Evolutionary conservation across 352 stramenopile species (phyloP), one percentile per base, ranked within the genome.

Genomic region (Pythium pectinolyticum): DNA sequence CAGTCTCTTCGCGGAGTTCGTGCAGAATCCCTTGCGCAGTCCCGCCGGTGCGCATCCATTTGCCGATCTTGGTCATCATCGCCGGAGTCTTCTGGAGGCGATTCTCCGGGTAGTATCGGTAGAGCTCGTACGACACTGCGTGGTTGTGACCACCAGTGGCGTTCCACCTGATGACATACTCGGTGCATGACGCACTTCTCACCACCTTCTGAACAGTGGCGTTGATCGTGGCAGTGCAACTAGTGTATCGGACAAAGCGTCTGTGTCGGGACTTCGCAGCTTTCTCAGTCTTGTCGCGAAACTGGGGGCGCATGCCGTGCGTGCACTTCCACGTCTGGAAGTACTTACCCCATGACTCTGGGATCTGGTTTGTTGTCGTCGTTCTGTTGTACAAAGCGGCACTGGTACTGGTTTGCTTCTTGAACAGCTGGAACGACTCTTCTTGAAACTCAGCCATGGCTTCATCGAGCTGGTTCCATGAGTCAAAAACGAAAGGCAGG

Each of bases 391-490:
- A 32, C 3, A 24, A 5, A 4, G 5, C 15, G 4, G 40, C 47
- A 5, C 9, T 8, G 3, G 25, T 40, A 28, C 8, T 40, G 9
- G 47, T 54, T 5, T 28, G 25, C 22, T 37, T 39, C 47, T 54
- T 40, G 47, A 54, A 54, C 20, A 54, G 11, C 47, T 54, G 47
- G 28, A 27, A 54, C 25, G 25, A 22, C 25, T 54, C 2, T 11
- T 54, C 47, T 30, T 27, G n/a, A n/a, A 25, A 54, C 5, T 35
- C 47, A n/a, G n/a, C n/a, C n/a, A n/a, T n/a, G n/a, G n/a, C n/a
- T n/a, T n/a, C n/a, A n/a, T n/a, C n/a, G n/a, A n/a, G n/a, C n/a
- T n/a, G n/a, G n/a, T n/a, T n/a, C n/a, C n/a, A n/a, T n/a, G n/a
- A n/a, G n/a, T n/a, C n/a, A n/a, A n/a, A n/a, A n/a, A n/a, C n/a